Evolutionary conservation across 2,329 filamentous ascomycete species (phyloP), one percentile per base, ranked within the genome.

Genomic region (Aspergillus uvarum): DNA sequence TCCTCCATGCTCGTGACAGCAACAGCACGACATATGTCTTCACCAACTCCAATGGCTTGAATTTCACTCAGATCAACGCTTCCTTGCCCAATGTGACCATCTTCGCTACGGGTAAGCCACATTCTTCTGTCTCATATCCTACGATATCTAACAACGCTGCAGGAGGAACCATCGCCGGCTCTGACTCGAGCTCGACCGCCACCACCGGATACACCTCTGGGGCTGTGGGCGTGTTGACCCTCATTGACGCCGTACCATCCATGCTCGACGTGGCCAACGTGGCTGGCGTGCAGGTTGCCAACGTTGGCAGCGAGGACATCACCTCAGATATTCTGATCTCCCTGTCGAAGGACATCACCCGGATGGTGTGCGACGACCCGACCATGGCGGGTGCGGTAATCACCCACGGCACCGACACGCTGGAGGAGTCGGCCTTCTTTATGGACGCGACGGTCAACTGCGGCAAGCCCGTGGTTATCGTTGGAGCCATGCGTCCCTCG

Each of bases 351-450:
- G 62, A 56, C 16, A 58, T 70, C 29, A 65, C 65, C 50, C 59
- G 59, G 16, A 56, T 63, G 16, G 54, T 72, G 56, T 72, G 68
- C 51, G 62, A 70, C 26, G 63, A 65, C 8, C 61, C 63, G 4
- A 53, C 59, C 38, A 69, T 72, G 65, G 62, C 67, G 7, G 69
- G 67, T 4, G 68, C 70, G 49, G 63, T 70, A 35, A 75, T 89
- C 56, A 88, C 86, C 0, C 86, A 89, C 66, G 86, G 87, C 51
- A 89, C 87, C 8, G 87, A 89, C 66, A 87, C 84, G 0, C 77
- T 89, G 1, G 86, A 88, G 66, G 86, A 88, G 71, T 82, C 83
- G 0, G 83, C 85, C 8, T 87, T 88, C 75, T 87, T 87, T 75
- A 74, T 88, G 8, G 83, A 87, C 63, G 73, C 84, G 3, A 85